phyloP scores from a whole-genome alignment of 78 protist genomes.

The Dictyostelium capitatum region DNA sequence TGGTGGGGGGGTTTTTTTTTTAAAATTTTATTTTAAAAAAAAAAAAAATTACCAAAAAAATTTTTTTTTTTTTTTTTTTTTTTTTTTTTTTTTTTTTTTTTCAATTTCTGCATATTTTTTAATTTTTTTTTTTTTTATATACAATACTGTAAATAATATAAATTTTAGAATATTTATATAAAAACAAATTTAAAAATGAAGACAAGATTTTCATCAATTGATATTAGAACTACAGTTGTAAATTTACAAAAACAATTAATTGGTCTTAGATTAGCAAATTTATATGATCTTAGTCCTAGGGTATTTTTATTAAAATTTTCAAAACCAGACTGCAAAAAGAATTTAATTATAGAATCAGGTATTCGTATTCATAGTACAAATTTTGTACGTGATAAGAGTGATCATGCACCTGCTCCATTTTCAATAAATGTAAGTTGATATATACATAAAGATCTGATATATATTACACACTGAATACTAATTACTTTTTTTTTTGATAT shows the following conservation, averaged over 20 bases:
- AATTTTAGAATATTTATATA: no score
- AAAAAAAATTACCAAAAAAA: no score
- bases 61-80: no score
- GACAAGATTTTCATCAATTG: constrained; percentile 84
- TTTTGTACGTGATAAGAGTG: constrained; percentile 88
- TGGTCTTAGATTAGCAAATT: constrained; percentile 87
- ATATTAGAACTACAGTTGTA: constrained; percentile 68
- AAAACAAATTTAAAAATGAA: constrained; percentile 56
- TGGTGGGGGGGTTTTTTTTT: no score
- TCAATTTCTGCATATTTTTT: no score
- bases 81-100: no score
- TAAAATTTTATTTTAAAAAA: no score
- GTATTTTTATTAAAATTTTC: constrained; percentile 90
- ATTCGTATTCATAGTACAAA: constrained; percentile 92
- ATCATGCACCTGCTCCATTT: constrained; percentile 88
- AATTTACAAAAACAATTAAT: constrained; percentile 64
- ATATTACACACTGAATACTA: neutral
- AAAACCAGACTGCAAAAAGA: constrained; percentile 62
- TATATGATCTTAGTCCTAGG: constrained; percentile 91
- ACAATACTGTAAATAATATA: no score
- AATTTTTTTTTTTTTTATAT: no score
- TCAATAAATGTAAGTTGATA: constrained; percentile 50
- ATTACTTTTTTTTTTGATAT: neutral
- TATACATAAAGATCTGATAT: constrained; percentile 39
- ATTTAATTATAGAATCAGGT: constrained; percentile 93